These are phyloP conservation scores for Psidium friedrichsthalianum DNA, from an alignment of 345 rosid genomes.

Conservation along the genomic window DNA sequence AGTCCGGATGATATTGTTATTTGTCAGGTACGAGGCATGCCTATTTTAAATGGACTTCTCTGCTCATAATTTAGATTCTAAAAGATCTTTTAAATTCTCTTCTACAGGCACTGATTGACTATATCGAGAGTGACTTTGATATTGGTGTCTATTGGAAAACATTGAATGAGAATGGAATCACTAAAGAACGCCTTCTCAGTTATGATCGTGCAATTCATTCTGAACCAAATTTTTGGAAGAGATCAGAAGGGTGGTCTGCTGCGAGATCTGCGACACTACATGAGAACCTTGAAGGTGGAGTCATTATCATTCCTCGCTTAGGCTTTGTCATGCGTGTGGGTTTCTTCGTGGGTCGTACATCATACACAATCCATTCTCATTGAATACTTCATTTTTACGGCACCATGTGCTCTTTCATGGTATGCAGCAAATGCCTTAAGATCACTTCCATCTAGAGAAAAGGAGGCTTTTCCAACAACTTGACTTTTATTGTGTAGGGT, in stretches of 20 bases:
- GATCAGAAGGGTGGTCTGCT: slow-evolving; percentile 80
- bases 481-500: not conserved
- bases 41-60: not conserved
- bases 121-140: slow-evolving; percentile 65
- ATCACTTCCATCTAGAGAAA: not conserved
- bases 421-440: not conserved
- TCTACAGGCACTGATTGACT: slow-evolving; percentile 84
- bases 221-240: slow-evolving; percentile 75
- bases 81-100: slow-evolving; percentile 2
- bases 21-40: slow-evolving; percentile 63
- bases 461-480: not conserved
- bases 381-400: not conserved
- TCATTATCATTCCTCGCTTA: slow-evolving; percentile 1
- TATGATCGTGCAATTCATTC: slow-evolving; percentile 92
- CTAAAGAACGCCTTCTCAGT: slow-evolving; percentile 84
- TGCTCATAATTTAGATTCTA: not conserved
- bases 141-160: slow-evolving; percentile 90
- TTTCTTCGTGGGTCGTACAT: not conserved
- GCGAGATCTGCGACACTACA: slow-evolving; percentile 85
- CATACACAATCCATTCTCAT: not conserved
- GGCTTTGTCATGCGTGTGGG: not conserved
- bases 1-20: slow-evolving; percentile 98
- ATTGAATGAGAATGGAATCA: slow-evolving; percentile 87
- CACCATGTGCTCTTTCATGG: not conserved
- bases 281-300: slow-evolving; percentile 94